These are phyloP conservation scores for Viridothelium virens DNA, from an alignment of 495 filamentous ascomycete genomes.

Conservation along the genomic window DNA sequence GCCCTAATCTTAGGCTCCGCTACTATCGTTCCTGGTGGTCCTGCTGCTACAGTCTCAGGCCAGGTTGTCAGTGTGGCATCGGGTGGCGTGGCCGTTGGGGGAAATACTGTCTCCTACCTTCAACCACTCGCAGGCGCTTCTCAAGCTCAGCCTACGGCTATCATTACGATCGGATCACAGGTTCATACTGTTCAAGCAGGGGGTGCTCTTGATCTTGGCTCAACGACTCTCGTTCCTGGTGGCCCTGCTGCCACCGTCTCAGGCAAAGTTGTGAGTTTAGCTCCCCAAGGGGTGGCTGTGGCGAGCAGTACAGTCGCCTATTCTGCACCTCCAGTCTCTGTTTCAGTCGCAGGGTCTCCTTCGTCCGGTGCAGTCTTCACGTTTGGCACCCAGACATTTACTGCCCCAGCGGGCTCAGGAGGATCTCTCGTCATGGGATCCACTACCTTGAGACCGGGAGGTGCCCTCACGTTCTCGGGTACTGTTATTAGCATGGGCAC, in stretches of 20 bases:
- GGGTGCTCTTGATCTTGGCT: conserved; percentile 7
- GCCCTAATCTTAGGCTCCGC: conserved; percentile 8
- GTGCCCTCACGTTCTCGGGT: neutral
- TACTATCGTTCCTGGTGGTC: conserved; percentile 16
- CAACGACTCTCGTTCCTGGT: conserved; percentile 14
- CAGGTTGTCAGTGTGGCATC: conserved; percentile 12
- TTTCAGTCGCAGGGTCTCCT: neutral
- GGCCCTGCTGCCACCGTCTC: conserved; percentile 15
- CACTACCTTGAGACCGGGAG: neutral
- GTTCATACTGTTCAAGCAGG: neutral
- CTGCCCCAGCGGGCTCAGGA: neutral
- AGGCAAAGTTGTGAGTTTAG: conserved; percentile 14
- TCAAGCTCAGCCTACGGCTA: conserved; percentile 8
- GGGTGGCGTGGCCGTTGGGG: conserved; percentile 13
- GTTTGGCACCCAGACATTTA: conserved; percentile 5
- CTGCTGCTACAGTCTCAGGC: conserved; percentile 14
- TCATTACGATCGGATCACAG: conserved; percentile 6
- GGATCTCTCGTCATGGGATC: conserved; percentile 3
- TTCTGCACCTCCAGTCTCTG: neutral
- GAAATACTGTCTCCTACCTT: conserved; percentile 8
- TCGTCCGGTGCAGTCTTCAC: conserved; percentile 1
- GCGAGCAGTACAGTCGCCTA: conserved; percentile 14
- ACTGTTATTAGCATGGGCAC: conserved; percentile 5
- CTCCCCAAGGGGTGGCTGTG: conserved; percentile 11
- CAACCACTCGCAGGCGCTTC: conserved; percentile 4